Evolutionary conservation across 768 basidiomycete species (phyloP), one percentile per base, ranked within the genome.

Genomic region (Kwoniella bestiolae): DNA sequence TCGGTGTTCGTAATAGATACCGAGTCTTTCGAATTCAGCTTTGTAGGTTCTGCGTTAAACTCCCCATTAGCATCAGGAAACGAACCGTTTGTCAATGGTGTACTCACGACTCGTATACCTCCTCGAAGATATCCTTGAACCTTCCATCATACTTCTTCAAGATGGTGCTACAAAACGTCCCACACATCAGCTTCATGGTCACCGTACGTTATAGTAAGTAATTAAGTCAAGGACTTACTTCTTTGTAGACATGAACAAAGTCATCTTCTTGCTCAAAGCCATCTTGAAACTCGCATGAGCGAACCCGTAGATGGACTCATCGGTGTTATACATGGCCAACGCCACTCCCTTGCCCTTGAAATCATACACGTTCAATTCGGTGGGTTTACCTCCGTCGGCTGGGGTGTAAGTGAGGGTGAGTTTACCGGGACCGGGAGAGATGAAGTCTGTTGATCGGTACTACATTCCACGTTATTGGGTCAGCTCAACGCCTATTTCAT

Each of bases 101-200:
- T 28, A 61, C 79, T 44, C 53, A 83, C 85, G 84, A 75, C 6
- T 95, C 91, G 80, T 92, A 99, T 75, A 97, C 89, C 76, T 96
- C 93, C 81, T 97, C 89, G 89, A 99, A 96, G 79, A 95, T 94
- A 76, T 99, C 96, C 85, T 99, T 99, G 87, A 98, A 99, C 31
- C 94, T 87, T 47, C 96, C 96, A 77, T 98, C 96, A 81, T 99
- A 99, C 79, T 90, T 94, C 63, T 82, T 81, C 69, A 82, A 62
- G 63, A 82, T 82, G 26, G 81, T 82, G 75, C 79, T 81, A 60
- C 5, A 28, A 55, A 25, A 12, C 26, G 21, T n/a, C 2, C 35
- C 12, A 23, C 4, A 47, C n/a, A 11, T 67, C 63, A 71, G 60
- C 59, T 16, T 44, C 51, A 1, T 32, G 16, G 8, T 53, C 51